Base-by-base conservation (phyloP, 225 moss, liverwort and hornwort species). In the Lunularia cruciata region DNA sequence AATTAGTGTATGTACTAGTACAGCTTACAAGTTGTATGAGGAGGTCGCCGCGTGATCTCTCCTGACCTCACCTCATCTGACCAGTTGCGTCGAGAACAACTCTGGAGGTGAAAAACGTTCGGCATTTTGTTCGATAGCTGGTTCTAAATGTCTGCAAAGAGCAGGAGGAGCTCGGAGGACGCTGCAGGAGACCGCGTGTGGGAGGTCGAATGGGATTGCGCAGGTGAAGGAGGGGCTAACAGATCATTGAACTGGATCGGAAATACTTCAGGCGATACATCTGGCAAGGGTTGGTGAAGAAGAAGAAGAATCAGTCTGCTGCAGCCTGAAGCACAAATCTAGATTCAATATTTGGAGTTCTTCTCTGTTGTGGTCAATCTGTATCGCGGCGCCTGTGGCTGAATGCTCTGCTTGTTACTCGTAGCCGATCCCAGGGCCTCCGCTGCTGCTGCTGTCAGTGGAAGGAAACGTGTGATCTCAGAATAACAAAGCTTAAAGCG, bases 211-310 rank as follows among this genome's bases (percentile, higher is more conserved):
- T 19, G 47, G 67, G 35, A 52, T 51, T 67, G 49, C 49, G 20
- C 12, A 47, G 67, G 34, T 36, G 49, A 51, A 49, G 49, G 49
- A 49, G 20, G 49, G 34, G 34, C 40, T 40, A 40, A 65, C 65
- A 28, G 28, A 47, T 30, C 65, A 47, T 19, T 40, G 49, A 67
- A 30, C 49, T 47, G 67, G 67, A 63, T 51, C 67, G 20, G 34
- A 67, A 6, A 67, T 4, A 51, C 33, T 3, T 31, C 23, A 18
- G 11, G 34, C 40, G 40, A 31, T 48, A 38, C n/a, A 23, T 25
- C 6, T 51, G 48, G 34, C n/a, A 49, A 36, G 18, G 13, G 0
- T 49, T 48, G 23, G 2, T 48, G 18, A 33, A 20, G 28, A 36
- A 33, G 67, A 28, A 35, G 67, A 36, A 33, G 67, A 28, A 35